Percentiles rank a stretch among this genome's conserved stretches.
These are phyloP conservation scores for Heteromeles arbutifolia DNA, from an alignment of 306 rosid genomes.

Conservation along the genomic window DNA sequence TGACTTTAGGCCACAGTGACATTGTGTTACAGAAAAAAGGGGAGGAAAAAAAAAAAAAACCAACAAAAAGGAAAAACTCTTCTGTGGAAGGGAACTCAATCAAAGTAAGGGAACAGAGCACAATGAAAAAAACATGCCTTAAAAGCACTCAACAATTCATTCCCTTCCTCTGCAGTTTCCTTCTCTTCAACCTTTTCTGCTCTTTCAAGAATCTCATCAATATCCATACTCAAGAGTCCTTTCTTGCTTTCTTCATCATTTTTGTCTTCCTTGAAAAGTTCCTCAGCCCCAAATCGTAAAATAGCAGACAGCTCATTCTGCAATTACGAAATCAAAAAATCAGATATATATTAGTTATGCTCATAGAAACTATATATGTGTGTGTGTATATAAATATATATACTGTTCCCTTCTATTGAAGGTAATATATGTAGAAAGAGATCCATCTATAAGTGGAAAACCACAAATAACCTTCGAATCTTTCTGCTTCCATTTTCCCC, in stretches of 20 bases:
- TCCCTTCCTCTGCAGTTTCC: conserved; percentile 61
- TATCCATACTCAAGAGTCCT: conserved; percentile 81
- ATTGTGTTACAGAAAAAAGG: neutral
- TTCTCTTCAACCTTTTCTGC: conserved; percentile 98
- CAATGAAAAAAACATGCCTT: conserved; percentile 55
- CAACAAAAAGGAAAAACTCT: neutral
- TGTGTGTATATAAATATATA: neutral
- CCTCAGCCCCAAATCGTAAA: conserved; percentile 97
- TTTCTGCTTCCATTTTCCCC: neutral
- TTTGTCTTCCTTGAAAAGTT: conserved; percentile 94
- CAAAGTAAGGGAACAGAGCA: neutral
- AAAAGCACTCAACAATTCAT: conserved; percentile 87
- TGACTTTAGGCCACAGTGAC: neutral
- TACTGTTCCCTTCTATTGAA: neutral
- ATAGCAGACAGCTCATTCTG: conserved; percentile 97
- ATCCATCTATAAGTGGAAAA: neutral
- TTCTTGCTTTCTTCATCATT: conserved; percentile 97
- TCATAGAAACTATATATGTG: neutral
- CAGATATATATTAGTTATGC: neutral
- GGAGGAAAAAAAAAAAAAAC: neutral
- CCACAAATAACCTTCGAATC: neutral
- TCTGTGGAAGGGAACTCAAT: neutral
- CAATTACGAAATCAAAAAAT: conserved; percentile 11
- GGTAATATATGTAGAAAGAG: neutral
- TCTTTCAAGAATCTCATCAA: conserved; percentile 99